Conservation (phyloP, 768 basidiomycete genomes). For the Suillus variegatus region DNA sequence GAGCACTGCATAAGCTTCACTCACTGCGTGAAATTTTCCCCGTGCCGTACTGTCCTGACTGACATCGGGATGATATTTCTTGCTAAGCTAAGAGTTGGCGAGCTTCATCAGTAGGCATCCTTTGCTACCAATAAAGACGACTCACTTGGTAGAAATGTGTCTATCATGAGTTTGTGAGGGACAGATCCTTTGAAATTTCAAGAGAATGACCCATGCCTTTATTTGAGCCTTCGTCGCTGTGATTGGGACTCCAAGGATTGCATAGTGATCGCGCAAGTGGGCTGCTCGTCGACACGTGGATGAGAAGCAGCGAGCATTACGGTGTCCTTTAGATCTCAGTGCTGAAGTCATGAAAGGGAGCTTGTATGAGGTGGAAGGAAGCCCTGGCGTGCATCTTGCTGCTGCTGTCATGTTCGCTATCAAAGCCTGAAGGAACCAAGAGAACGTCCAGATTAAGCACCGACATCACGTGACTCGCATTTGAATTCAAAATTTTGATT, state of each 20-base stretch:
- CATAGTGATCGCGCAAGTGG: constrained; percentile 28
- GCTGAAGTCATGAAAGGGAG: not conserved
- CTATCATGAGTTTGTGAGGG: constrained; percentile 10
- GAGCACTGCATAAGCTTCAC: constrained; percentile 48
- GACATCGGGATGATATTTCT: constrained; percentile 48
- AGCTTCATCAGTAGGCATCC: not conserved
- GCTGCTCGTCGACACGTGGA: constrained; percentile 15
- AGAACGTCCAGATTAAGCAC: not conserved
- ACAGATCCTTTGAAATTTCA: constrained; percentile 5
- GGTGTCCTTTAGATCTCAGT: not conserved
- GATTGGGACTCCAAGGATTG: constrained; percentile 26
- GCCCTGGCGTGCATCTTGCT: not conserved
- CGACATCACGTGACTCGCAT: not conserved
- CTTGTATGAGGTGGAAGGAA: constrained; percentile 6
- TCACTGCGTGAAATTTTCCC: constrained; percentile 44
- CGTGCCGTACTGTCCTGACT: constrained; percentile 38
- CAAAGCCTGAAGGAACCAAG: not conserved
- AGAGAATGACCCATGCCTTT: constrained; percentile 20
- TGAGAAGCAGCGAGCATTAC: constrained; percentile 19
- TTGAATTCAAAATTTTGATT: too few species aligned
- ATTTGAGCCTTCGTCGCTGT: constrained; percentile 34
- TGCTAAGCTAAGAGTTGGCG: constrained; percentile 42
- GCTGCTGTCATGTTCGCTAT: not conserved
- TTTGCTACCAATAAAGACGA: not conserved
- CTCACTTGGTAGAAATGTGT: constrained; percentile 34